Base-by-base conservation (phyloP, 352 stramenopile species). In the Halophytophthora batemanensis region DNA sequence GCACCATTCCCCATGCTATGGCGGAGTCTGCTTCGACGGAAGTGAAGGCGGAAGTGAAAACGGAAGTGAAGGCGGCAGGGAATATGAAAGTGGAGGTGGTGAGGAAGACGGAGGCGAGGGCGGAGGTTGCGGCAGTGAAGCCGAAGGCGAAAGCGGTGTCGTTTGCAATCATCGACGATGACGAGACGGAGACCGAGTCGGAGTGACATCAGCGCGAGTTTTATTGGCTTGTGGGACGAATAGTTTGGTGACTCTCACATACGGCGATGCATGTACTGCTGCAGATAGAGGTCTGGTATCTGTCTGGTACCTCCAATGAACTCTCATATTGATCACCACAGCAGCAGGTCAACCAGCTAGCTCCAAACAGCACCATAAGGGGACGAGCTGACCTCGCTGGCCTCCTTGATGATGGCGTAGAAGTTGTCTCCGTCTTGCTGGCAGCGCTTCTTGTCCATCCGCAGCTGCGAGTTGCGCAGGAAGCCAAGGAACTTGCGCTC, bases 401-500 rank as follows among this genome's bases (percentile, higher is more conserved):
- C 66, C 23, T 78, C 66, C 45, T 84, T 45, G 39, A 90, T 78
- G 65, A 89, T 90, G 34, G 64, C 56, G 66, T 85, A 92, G 51
- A 92, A 92, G 51, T 82, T 84, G 56, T 87, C 77, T 0, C 53
- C 54, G 8, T 53, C 53, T 19, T 52, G 49, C 46, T 77, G 45
- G 12, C 64, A 69, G 18, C 58, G 64, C 33, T 71, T 69, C 50
- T 83, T 87, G 47, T 82, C 76, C 55, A 72, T 68, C 19, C 77
- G 73, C 43, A 92, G 34, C 35, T 81, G 75, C 3, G 79, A 66
- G 39, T 90, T 89, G n/a, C 74, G 77, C 21, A 93, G 28, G 23
- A 88, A 90, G 18, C 41, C 49, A 43, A 98, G 86, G 45, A 96
- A 95, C 48, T 96, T 84, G 23, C 74, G 86, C 64, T 99, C 97